phyloP scores from a whole-genome alignment of 1,284 basidiomycete genomes.

The Fistulina hepatica region DNA sequence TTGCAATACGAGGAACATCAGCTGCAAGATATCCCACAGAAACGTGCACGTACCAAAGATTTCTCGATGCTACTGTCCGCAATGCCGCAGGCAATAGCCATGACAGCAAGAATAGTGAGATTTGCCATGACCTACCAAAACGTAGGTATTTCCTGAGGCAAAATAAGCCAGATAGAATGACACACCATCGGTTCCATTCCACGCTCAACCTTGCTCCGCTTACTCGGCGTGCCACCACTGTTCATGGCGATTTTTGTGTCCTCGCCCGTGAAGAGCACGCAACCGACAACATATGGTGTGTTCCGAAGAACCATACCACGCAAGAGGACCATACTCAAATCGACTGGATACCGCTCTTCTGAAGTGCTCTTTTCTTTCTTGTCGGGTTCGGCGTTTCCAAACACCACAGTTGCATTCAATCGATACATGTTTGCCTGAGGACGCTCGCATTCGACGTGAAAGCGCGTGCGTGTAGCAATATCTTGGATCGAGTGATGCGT shows the following conservation, averaged over 20 bases:
- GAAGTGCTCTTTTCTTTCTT: too few relatives aligned
- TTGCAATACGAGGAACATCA: too few relatives aligned
- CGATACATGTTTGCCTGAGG: conserved; percentile 94
- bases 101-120: conserved; percentile 67
- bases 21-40: too few relatives aligned
- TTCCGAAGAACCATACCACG: conserved; percentile 89
- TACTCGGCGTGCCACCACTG: conserved; percentile 87
- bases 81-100: conserved; percentile 81
- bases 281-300: conserved; percentile 85
- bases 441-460: conserved; percentile 77
- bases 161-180: conserved; percentile 23
- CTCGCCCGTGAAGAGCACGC: conserved; percentile 83
- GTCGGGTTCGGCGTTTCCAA: conserved; percentile 42
- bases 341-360: conserved; percentile 41
- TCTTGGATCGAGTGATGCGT: too few relatives aligned
- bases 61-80: conserved; percentile 77
- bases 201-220: conserved; percentile 86
- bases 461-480: conserved; percentile 28
- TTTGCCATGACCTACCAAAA: conserved; percentile 59
- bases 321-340: conserved; percentile 76
- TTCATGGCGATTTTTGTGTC: conserved; percentile 96
- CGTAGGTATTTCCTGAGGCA: conserved; percentile 2
- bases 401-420: conserved; percentile 72
- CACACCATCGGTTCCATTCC: conserved; percentile 97
- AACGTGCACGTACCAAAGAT: too few relatives aligned